Conservation (phyloP, 2,329 filamentous ascomycete genomes). For the Fusarium tanahbumbuense region DNA sequence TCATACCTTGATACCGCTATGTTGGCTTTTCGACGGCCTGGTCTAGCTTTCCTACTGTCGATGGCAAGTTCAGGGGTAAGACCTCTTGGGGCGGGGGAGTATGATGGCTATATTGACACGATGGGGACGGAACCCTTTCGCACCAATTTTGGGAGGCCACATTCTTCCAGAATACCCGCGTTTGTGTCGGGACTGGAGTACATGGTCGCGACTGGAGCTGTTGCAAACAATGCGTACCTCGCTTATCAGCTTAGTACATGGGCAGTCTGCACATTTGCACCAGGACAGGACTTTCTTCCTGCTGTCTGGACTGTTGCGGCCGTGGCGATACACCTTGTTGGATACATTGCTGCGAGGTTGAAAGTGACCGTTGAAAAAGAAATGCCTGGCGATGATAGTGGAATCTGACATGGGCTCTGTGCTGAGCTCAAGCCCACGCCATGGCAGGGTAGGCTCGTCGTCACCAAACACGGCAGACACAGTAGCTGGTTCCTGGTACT, state of each 20-base stretch:
- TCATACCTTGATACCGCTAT: constrained; percentile 39
- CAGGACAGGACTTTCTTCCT: constrained; percentile 26
- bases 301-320: constrained; percentile 15
- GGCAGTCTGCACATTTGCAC: constrained; percentile 33
- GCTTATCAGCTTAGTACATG: constrained; percentile 26
- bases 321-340: not conserved
- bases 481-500: constrained; percentile 19
- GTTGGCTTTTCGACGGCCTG: constrained; percentile 33
- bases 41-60: constrained; percentile 31
- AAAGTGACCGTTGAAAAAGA: not conserved
- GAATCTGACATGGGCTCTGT: not conserved
- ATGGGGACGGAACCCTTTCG: constrained; percentile 15
- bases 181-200: constrained; percentile 13
- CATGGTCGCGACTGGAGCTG: constrained; percentile 2
- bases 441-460: constrained; percentile 7
- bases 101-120: constrained; percentile 2
- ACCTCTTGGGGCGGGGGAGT: constrained; percentile 17
- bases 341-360: constrained; percentile 7
- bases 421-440: constrained; percentile 14
- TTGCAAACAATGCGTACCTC: constrained; percentile 30
- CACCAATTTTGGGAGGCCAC: not conserved
- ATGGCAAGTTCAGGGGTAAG: constrained; percentile 30
- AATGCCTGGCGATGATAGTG: not conserved
- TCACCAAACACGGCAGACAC: not conserved
- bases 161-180: not conserved